Evolutionary conservation across 2,329 filamentous ascomycete species (phyloP), one percentile per base, ranked within the genome.

Genomic region (Colletotrichum neosansevieriae): DNA sequence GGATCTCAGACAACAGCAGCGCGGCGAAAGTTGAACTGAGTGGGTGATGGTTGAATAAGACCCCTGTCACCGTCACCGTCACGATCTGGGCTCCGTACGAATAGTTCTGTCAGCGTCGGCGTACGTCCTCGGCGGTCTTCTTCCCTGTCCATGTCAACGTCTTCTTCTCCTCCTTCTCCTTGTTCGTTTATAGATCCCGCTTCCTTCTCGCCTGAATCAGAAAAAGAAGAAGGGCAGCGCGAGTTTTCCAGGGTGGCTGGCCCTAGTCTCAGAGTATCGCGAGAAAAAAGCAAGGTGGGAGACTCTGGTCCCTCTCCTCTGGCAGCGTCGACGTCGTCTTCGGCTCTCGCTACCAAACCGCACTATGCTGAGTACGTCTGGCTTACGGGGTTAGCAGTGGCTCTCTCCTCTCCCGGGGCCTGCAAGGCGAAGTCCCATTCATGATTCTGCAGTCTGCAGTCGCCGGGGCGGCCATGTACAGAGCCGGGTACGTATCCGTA

Each of bases 191-290:
- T 4, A 24, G 4, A 24, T 5, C 24, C 24, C 24, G 24, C 36
- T 58, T 57, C 56, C 45, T 58, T 38, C 51, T 58, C 38, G 58
- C 50, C 47, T 68, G 58, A 57, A 57, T 68, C 53, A 68, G 29
- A 50, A 64, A 59, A 56, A 62, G 47, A 56, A 62, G 47, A 49
- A 68, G 61, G 53, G 65, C 49, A 64, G 36, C n/a, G 54, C 65
- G 47, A 59, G 53, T 58, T 34, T 34, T 53, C 38, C 47, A 64
- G 53, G 65, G 61, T 68, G 65, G 65, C 61, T 64, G 60, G 13
- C 54, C 53, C 65, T 68, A 68, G 65, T 68, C 65, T 68, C 61
- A 68, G 53, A 58, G 47, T 54, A 64, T 58, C 54, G 60, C 51
- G 65, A 54, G 47, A 47, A 65, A 68, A 68, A 68, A 68, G 65